Evolutionary conservation across 345 rosid species (phyloP).

Genomic region (Gossypioides kirkii): DNA sequence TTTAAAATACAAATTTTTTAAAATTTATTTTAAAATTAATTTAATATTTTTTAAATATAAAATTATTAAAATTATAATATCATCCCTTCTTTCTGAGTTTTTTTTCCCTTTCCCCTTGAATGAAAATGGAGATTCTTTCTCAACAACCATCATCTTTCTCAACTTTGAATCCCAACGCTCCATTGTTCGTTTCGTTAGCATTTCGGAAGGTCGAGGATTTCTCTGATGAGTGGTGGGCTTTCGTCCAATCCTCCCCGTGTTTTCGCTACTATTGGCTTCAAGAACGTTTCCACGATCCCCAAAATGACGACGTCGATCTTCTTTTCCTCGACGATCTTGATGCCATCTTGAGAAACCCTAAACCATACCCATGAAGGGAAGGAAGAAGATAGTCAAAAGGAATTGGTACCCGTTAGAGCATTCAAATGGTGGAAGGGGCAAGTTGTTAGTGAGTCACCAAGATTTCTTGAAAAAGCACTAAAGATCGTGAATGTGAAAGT

Average conservation of each 20-base stretch:
- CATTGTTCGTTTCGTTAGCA: constrained; percentile 49
- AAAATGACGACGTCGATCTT: constrained; percentile 9
- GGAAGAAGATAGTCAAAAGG: constrained; percentile 19
- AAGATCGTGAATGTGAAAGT: constrained; percentile 47
- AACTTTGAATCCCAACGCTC: constrained; percentile 54
- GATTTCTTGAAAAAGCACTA: constrained; percentile 38
- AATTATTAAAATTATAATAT: too few species aligned
- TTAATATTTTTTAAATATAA: too few species aligned
- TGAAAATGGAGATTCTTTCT: constrained; percentile 41
- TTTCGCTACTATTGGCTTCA: constrained; percentile 68
- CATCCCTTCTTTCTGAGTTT: too few species aligned
- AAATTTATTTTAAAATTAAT: too few species aligned
- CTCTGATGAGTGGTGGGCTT: constrained; percentile 72
- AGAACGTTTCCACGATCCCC: constrained; percentile 48
- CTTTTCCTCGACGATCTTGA: constrained; percentile 25
- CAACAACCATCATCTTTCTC: constrained; percentile 25
- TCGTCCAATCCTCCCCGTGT: constrained; percentile 53
- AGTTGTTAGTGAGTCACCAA: constrained; percentile 25
- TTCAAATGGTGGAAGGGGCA: constrained; percentile 36
- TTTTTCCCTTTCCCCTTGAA: too few species aligned
- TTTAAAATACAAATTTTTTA: too few species aligned
- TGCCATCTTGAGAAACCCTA: too few species aligned
- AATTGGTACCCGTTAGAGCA: constrained; percentile 33
- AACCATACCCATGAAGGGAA: too few species aligned
- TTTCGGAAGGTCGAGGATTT: constrained; percentile 64